Conservation (phyloP, 345 rosid species). For the Populus simonii region DNA sequence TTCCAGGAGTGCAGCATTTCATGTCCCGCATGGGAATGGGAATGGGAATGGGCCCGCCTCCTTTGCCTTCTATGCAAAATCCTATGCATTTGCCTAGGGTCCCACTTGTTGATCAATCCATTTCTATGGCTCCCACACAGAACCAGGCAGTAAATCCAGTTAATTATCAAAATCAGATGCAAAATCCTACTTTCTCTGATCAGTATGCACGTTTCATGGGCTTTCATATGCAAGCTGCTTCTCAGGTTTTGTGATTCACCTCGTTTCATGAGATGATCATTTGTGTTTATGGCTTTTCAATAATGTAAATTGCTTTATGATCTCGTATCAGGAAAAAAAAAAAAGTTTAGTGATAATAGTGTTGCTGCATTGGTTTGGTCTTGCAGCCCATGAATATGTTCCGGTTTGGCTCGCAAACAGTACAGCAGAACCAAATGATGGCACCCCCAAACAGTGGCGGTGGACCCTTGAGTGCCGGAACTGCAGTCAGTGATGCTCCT, state of each 20-base stretch:
- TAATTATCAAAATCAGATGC: neutral
- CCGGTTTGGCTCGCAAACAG: neutral
- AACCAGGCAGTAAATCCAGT: neutral
- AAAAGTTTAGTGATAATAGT: neutral
- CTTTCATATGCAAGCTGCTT: neutral
- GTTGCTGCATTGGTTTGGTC: neutral
- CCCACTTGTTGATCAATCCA: neutral
- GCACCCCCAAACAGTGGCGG: neutral
- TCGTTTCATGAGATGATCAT: neutral
- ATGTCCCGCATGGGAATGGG: conserved; percentile 44
- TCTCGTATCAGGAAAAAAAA: neutral
- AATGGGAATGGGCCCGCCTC: conserved; percentile 21
- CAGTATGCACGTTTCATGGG: neutral
- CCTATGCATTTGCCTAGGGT: neutral
- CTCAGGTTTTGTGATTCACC: neutral
- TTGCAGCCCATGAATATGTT: neutral
- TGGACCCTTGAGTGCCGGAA: neutral
- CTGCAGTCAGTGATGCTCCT: neutral
- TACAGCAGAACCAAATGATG: neutral
- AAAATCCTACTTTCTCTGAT: neutral
- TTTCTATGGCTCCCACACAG: neutral
- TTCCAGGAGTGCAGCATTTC: conserved; percentile 11
- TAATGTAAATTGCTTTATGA: neutral
- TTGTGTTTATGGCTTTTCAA: neutral
- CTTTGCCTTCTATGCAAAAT: neutral